phyloP scores from a whole-genome alignment of 257 asterid species.

The Ballota nigra region DNA sequence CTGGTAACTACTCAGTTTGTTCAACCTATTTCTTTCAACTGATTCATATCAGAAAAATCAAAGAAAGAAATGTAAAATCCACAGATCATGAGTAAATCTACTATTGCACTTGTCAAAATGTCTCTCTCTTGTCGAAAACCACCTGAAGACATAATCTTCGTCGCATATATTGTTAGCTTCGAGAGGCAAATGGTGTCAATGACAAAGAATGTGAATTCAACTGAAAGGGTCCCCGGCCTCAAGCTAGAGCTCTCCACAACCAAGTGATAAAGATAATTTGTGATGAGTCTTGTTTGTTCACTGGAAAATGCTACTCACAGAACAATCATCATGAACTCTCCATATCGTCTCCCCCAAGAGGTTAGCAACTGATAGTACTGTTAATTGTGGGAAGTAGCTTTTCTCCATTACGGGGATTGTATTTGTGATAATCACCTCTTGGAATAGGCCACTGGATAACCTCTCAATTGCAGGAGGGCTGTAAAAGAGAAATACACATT shows the following conservation, averaged over 20 bases:
- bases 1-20: neutral
- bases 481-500: conserved; percentile 8
- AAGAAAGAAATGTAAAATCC: neutral
- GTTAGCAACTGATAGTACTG: conserved; percentile 89
- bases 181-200: neutral
- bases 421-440: conserved; percentile 89
- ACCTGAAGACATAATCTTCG: neutral
- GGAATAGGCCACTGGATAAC: conserved; percentile 84
- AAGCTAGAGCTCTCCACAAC: neutral
- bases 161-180: neutral
- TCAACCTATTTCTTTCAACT: neutral
- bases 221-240: neutral
- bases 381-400: conserved; percentile 77
- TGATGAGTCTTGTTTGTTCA: conserved; percentile 25
- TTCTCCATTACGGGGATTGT: conserved; percentile 77
- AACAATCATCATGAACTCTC: conserved; percentile 93
- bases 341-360: conserved; percentile 94
- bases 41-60: neutral
- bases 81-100: neutral
- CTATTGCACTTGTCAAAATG: neutral
- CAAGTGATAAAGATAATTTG: neutral
- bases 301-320: conserved; percentile 94
- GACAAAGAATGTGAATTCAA: neutral
- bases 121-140: too few relatives aligned
- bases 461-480: conserved; percentile 97